Base-by-base conservation (phyloP, 2,329 filamentous ascomycete genomes). In the Fonsecaea nubica region DNA sequence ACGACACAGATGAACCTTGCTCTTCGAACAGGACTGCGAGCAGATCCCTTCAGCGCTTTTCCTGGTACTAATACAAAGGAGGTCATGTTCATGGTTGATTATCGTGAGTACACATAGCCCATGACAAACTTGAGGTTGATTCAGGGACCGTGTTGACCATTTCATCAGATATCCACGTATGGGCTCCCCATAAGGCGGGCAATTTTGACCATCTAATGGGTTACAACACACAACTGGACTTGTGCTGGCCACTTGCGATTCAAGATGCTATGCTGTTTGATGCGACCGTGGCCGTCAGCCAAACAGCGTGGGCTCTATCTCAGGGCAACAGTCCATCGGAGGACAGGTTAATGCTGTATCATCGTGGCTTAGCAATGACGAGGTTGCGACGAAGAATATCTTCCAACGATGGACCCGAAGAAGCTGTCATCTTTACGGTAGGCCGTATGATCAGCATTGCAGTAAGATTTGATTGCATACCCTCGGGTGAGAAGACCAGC, bases 211-310 rank as follows among this genome's bases (percentile, higher is more conserved):
- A 56, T 15, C 45, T 61, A 33, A 59, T 68, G 53, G 66, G 66
- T 4, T 65, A 62, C 42, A 65, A 68, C 36, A 65, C 66, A 10
- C 66, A 68, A 53, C 50, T 68, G 25, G 63, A 65, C 32, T 40
- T 68, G n/a, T 68, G 66, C 63, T 68, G 66, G 66, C 66, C 66
- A n/a, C 32, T 68, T 30, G 66, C 66, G 10, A 25, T 68, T 8
- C 66, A 65, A 57, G 63, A 68, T 58, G 58, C 62, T 25, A 68
- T 68, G 66, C 58, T 68, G 32, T 68, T 68, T 42, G 66, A 68
- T 13, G 66, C 66, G 5, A 68, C 66, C 12, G 30, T 68, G 2
- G 63, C 66, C 10, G 66, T 68, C 18, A 68, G 66, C 50, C 63
- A 63, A 12, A 54, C 55, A 56, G 66, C 66, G 33, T 68, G 45